A percentile compares a stretch with the other conserved stretches of the same genome.
phyloP scores from a whole-genome alignment of 2,329 filamentous ascomycete species.

The Huntiella savannae region DNA sequence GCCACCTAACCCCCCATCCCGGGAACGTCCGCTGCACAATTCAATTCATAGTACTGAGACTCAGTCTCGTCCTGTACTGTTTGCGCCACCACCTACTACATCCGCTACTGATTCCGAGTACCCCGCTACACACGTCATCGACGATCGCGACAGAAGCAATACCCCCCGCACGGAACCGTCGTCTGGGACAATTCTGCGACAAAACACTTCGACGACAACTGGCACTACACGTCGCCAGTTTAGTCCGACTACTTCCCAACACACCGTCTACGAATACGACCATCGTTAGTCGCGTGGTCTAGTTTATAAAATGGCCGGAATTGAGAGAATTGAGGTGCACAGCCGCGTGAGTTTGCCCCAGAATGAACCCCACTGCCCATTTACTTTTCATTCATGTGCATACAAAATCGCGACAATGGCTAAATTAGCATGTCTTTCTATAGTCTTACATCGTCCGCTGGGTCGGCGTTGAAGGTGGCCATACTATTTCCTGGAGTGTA shows the following conservation, averaged over 20 bases:
- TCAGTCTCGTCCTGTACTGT: neutral
- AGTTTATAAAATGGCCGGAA: constrained; percentile 53
- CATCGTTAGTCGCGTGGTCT: constrained; percentile 1
- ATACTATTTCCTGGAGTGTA: constrained; percentile 93
- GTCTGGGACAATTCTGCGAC: too few relatives aligned
- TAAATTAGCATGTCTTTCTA: constrained; percentile 12
- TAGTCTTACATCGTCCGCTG: constrained; percentile 97
- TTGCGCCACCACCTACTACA: neutral
- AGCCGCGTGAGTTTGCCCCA: constrained; percentile 51
- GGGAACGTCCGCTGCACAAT: neutral
- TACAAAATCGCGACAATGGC: neutral
- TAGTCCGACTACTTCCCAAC: too few relatives aligned
- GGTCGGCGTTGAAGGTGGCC: constrained; percentile 75
- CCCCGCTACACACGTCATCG: constrained; percentile 1
- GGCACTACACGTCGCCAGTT: too few relatives aligned
- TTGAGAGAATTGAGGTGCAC: constrained; percentile 93
- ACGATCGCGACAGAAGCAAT: constrained; percentile 1
- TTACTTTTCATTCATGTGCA: neutral
- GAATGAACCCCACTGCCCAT: neutral
- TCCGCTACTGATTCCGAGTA: constrained; percentile 5
- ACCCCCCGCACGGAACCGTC: neutral
- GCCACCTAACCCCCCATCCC: constrained; percentile 11
- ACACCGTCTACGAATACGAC: too few relatives aligned
- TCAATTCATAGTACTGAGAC: neutral
- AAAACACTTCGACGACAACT: too few relatives aligned